These are phyloP conservation scores for Evernia prunastri DNA, from an alignment of 495 filamentous ascomycete genomes.

Conservation along the genomic window DNA sequence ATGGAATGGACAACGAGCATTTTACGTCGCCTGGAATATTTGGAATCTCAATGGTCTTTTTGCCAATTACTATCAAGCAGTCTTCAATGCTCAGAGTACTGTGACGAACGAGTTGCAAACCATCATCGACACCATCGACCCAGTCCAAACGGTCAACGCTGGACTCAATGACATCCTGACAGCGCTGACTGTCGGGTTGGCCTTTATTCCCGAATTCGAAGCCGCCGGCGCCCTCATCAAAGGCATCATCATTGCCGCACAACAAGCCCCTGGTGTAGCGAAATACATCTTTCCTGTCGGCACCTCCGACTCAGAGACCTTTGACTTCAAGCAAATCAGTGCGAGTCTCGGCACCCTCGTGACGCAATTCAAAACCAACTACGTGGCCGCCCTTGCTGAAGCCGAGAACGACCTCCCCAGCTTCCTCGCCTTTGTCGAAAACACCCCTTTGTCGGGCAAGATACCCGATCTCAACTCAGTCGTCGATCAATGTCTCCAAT, in stretches of 20 bases:
- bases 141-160: neutral
- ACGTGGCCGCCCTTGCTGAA: neutral
- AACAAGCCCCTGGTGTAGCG: neutral
- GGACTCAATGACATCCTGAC: neutral
- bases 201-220: neutral
- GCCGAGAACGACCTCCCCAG: neutral
- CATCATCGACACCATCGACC: neutral
- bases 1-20: slow-evolving; percentile 1
- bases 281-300: neutral
- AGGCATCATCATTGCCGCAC: slow-evolving; percentile 5
- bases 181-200: slow-evolving; percentile 1
- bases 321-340: neutral
- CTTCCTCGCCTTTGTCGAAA: slow-evolving; percentile 8
- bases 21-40: neutral
- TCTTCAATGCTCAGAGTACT: slow-evolving; percentile 2
- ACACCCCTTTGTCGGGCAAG: slow-evolving; percentile 10
- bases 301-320: neutral
- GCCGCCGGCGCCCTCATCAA: neutral
- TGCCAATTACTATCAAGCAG: neutral
- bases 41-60: slow-evolving; percentile 3
- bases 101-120: neutral
- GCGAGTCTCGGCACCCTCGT: neutral
- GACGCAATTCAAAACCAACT: neutral
- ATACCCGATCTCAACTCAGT: slow-evolving; percentile 13
- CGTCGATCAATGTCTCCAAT: slow-evolving; percentile 6